phyloP scores from a whole-genome alignment of 2,329 filamentous ascomycete genomes.

The Coleophoma eucalyptorum region DNA sequence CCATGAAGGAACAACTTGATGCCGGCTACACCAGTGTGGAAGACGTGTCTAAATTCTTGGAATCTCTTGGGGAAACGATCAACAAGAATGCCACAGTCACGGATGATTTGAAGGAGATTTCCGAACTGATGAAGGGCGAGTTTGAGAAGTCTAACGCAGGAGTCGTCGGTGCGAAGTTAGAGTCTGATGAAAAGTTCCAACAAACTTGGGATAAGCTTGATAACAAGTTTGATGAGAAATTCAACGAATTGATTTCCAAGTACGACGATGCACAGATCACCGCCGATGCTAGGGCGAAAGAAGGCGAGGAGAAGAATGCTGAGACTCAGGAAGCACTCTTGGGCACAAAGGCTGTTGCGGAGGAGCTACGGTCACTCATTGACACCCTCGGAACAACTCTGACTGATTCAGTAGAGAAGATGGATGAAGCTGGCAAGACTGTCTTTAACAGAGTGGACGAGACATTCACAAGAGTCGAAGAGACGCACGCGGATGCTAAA shows the following conservation, averaged over 20 bases:
- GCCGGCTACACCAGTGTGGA: slow-evolving; percentile 72
- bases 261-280: slow-evolving; percentile 80
- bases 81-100: slow-evolving; percentile 52
- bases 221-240: slow-evolving; percentile 57
- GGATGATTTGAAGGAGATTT: slow-evolving; percentile 67
- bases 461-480: slow-evolving; percentile 70
- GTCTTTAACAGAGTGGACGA: slow-evolving; percentile 82
- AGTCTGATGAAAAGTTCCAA: slow-evolving; percentile 74
- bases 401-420: slow-evolving; percentile 79
- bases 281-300: slow-evolving; percentile 69
- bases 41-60: slow-evolving; percentile 65
- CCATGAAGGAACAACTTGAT: slow-evolving; percentile 72
- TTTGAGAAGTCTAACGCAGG: slow-evolving; percentile 83
- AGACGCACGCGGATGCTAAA: slow-evolving; percentile 69
- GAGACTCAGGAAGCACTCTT: slow-evolving; percentile 71
- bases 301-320: slow-evolving; percentile 68
- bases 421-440: slow-evolving; percentile 82
- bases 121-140: slow-evolving; percentile 74
- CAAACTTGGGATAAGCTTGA: slow-evolving; percentile 50
- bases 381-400: slow-evolving; percentile 80
- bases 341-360: slow-evolving; percentile 73
- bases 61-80: slow-evolving; percentile 61
- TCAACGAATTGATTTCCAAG: slow-evolving; percentile 77
- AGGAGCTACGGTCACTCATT: slow-evolving; percentile 82
- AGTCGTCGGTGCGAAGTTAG: slow-evolving; percentile 77